Conservation (phyloP, 2,329 filamentous ascomycete genomes). For the Aspergillus ochraceus region DNA sequence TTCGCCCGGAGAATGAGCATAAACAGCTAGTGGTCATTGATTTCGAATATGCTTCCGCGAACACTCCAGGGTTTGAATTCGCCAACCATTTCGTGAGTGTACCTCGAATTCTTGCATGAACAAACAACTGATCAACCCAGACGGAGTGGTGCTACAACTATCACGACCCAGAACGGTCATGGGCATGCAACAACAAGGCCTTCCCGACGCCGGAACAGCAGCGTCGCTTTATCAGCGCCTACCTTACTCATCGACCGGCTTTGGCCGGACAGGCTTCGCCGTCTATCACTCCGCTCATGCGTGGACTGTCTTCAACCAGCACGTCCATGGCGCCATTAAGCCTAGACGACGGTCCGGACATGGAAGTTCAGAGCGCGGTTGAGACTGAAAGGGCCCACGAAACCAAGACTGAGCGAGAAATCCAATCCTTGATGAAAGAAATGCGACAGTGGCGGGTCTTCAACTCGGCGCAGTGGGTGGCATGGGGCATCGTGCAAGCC, state of each 20-base stretch:
- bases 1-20: conserved; percentile 88
- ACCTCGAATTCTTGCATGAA: background rate
- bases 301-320: conserved; percentile 53
- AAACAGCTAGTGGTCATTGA: conserved; percentile 97
- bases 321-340: conserved; percentile 64
- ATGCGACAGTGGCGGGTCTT: conserved; percentile 81
- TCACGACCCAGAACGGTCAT: conserved; percentile 67
- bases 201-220: conserved; percentile 85
- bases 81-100: conserved; percentile 84
- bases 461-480: conserved; percentile 87
- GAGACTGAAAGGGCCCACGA: conserved; percentile 65
- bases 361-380: conserved; percentile 49
- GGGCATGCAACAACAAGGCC: conserved; percentile 64
- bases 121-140: conserved; percentile 34
- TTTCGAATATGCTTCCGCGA: conserved; percentile 94
- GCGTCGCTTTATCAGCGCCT: conserved; percentile 78
- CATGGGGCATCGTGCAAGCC: conserved; percentile 96
- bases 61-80: conserved; percentile 83
- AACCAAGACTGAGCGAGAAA: conserved; percentile 64
- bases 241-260: conserved; percentile 76
- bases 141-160: conserved; percentile 99
- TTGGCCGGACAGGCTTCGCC: conserved; percentile 25
- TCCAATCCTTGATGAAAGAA: conserved; percentile 73
- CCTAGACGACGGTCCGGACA: conserved; percentile 68
- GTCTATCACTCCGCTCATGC: conserved; percentile 44